Evolutionary conservation across 148 eudicot genomes (phyloP), one percentile per base, ranked within the genome.

Genomic region (Spergularia bocconei): DNA sequence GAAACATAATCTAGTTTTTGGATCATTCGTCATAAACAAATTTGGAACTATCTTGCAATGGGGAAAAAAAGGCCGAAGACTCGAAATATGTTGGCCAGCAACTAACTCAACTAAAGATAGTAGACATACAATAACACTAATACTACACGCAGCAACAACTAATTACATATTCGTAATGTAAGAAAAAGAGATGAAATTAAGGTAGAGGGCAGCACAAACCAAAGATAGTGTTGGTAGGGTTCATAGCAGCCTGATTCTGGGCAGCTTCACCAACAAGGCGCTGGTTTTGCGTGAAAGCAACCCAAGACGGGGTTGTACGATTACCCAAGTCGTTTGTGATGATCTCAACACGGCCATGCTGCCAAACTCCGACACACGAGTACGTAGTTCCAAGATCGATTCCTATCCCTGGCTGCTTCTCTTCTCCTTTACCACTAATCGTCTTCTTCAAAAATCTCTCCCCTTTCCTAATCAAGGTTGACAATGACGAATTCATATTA

Each of bases 261-360:
- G 77, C 77, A 74, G 36, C 69, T 1, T 74, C 77, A 13, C 77
- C 77, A 19, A 74, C 52, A 13, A 74, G 77, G 10, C 77, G 77
- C 11, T 63, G 61, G 11, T 48, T n/a, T 4, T 52, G 51, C 0
- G 70, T 74, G 50, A 74, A 74, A 38, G 77, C 77, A 0, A 74
- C 77, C 50, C 70, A 74, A 17, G 77, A 74, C 29, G 77, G 77
- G 10, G 77, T 74, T 1, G 77, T 74, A 17, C 70, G 70, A 52
- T 74, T 74, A 15, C 77, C 77, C 17, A 51, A 57, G n/a, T 74
- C 77, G 5, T 74, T 74, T 13, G 70, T 36, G 50, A 74, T 74
- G 19, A 74, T 63, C 77, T 74, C 77, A 52, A 74, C 59, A 52
- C 77, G 77, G 62, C 6, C 53, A 23, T 64, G 33, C n/a, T 36